A percentile compares a stretch with the other conserved stretches of the same genome.
These are phyloP conservation scores for Psilocybe subaeruginosa DNA, from an alignment of 768 basidiomycete genomes.

Conservation along the genomic window DNA sequence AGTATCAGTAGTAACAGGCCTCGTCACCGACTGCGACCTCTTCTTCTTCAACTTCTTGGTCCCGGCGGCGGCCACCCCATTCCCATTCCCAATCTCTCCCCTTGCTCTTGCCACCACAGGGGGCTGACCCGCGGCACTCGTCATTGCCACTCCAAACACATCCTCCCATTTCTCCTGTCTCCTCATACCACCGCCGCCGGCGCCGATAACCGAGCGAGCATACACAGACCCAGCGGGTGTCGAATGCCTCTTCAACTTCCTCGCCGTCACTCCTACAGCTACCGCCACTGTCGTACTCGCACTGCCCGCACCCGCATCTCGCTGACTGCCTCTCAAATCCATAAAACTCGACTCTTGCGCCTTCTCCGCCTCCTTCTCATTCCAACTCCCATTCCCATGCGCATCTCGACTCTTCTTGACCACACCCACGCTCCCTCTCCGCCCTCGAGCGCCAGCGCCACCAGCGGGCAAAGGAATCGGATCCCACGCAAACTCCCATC, in stretches of 20 bases:
- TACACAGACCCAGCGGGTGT: conserved; percentile 3
- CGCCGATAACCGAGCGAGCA: conserved; percentile 6
- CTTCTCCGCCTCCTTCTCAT: not conserved
- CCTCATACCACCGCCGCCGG: not conserved
- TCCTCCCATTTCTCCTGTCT: conserved; percentile 7
- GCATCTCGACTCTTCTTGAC: not conserved
- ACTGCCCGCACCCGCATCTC: not conserved
- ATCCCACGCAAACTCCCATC: conserved; percentile 20
- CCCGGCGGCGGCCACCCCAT: not conserved
- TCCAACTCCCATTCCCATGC: not conserved
- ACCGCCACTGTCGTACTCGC: not conserved
- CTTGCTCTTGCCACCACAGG: not conserved
- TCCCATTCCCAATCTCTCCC: not conserved
- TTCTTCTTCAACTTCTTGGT: conserved; percentile 11
- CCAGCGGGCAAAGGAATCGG: conserved; percentile 6
- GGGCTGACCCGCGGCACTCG: not conserved
- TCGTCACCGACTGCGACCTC: conserved; percentile 11
- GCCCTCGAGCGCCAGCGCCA: not conserved
- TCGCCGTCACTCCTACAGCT: not conserved
- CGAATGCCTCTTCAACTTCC: conserved; percentile 20
- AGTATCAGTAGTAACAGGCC: not conserved
- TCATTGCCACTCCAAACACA: not conserved
- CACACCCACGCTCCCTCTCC: not conserved
- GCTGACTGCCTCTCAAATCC: conserved; percentile 5
- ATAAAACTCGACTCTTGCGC: conserved; percentile 17